Conservation (phyloP, 345 rosid genomes). For the Nasturtium officinale region DNA sequence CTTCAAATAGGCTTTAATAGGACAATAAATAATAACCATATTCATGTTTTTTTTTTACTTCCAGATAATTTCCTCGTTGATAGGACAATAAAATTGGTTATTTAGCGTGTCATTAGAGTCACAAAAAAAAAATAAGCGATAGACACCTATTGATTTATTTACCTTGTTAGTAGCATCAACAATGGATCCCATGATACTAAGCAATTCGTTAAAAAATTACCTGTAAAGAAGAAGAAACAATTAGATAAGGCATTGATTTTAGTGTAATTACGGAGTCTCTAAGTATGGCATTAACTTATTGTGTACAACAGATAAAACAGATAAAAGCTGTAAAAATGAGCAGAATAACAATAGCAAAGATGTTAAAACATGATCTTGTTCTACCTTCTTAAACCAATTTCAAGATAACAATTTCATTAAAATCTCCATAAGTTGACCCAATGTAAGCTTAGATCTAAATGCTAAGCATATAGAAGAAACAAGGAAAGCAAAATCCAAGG, state of each 20-base stretch:
- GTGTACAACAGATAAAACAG: too few species aligned
- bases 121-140: not conserved
- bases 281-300: too few species aligned
- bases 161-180: constrained; percentile 64
- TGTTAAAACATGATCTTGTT: not conserved
- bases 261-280: too few species aligned
- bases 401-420: not conserved
- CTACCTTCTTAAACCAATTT: not conserved
- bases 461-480: not conserved
- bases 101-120: not conserved
- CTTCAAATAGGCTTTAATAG: not conserved
- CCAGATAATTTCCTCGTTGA: not conserved
- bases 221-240: constrained; percentile 21
- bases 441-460: constrained; percentile 14
- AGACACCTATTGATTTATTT: constrained; percentile 13
- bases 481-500: too few species aligned
- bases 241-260: not conserved
- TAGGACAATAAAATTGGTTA: constrained; percentile 11
- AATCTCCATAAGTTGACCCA: not conserved
- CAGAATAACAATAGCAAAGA: not conserved
- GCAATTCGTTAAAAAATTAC: constrained; percentile 25
- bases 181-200: constrained; percentile 58
- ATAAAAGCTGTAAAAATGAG: not conserved
- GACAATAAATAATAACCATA: not conserved
- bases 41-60: not conserved